phyloP scores from a whole-genome alignment of 2,329 filamentous ascomycete species.

The Chlorencoelia australis region DNA sequence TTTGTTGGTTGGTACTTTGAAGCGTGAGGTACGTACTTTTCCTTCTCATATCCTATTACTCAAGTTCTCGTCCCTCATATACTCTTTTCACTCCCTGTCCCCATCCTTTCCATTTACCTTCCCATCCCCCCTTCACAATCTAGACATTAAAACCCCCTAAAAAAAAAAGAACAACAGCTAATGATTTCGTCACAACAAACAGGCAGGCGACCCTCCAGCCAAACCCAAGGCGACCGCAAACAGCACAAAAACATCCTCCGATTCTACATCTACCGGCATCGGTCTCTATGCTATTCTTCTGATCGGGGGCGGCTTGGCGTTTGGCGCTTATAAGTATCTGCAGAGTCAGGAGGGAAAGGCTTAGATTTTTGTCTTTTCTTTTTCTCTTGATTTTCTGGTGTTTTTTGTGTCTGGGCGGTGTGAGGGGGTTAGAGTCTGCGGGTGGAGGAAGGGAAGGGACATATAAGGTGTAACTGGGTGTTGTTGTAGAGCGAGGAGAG shows the following conservation, averaged over 20 bases:
- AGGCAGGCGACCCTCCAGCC: constrained; percentile 72
- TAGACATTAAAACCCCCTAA: too few relatives aligned
- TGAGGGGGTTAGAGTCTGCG: not conserved
- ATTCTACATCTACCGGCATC: constrained; percentile 52
- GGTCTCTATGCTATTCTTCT: constrained; percentile 75
- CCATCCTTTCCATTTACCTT: constrained; percentile 5
- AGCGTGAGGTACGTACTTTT: constrained; percentile 58
- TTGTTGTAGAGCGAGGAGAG: too few relatives aligned
- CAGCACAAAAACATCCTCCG: constrained; percentile 36
- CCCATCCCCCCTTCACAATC: not conserved
- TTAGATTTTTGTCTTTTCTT: constrained; percentile 9
- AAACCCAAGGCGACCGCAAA: constrained; percentile 45
- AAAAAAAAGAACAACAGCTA: too few relatives aligned
- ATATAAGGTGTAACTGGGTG: too few relatives aligned
- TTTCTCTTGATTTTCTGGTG: not conserved
- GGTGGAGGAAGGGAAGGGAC: not conserved
- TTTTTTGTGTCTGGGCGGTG: too few relatives aligned
- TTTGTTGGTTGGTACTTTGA: constrained; percentile 65
- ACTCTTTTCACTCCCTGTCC: not conserved
- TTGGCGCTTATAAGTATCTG: constrained; percentile 77
- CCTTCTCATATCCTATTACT: constrained; percentile 4
- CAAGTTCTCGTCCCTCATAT: constrained; percentile 2
- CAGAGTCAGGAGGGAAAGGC: constrained; percentile 35
- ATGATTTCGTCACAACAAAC: too few relatives aligned
- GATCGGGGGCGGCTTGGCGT: constrained; percentile 66